Conservation (phyloP, 2,329 filamentous ascomycete species). For the Plectosphaerella plurivora region DNA sequence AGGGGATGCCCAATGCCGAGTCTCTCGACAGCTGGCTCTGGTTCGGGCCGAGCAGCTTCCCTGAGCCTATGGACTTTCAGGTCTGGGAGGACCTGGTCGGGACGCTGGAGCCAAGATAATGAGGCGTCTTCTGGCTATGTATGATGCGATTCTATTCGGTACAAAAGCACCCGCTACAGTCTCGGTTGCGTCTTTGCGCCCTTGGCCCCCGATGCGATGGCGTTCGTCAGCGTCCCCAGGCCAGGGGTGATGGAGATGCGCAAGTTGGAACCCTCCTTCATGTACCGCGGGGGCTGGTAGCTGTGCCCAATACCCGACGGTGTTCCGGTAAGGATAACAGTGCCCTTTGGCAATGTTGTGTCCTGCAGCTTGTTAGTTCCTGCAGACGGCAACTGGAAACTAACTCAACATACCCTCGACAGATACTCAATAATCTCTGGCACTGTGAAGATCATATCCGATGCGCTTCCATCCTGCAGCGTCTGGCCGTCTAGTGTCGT, state of each 20-base stretch:
- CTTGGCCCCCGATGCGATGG: constrained; percentile 6
- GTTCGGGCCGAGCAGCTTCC: constrained; percentile 15
- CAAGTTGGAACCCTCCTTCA: constrained; percentile 11
- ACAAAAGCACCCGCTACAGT: background rate
- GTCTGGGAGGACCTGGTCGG: constrained; percentile 15
- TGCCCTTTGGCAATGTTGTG: constrained; percentile 18
- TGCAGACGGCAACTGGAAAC: background rate
- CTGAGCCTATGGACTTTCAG: constrained; percentile 16
- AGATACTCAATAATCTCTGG: constrained; percentile 17
- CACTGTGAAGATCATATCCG: constrained; percentile 24
- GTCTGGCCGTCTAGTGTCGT: constrained; percentile 17
- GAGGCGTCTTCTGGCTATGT: background rate
- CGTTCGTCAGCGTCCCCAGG: constrained; percentile 16
- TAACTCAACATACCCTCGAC: background rate
- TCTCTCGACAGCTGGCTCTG: constrained; percentile 6
- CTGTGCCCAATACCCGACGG: constrained; percentile 17
- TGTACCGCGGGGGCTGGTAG: constrained; percentile 12
- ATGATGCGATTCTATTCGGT: background rate
- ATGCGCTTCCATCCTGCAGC: constrained; percentile 14
- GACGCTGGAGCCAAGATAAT: constrained; percentile 6
- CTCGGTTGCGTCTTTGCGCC: background rate
- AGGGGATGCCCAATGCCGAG: background rate
- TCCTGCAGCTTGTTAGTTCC: constrained; percentile 19
- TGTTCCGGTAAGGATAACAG: constrained; percentile 21
- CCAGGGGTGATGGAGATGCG: constrained; percentile 14